phyloP scores from a whole-genome alignment of 2,329 filamentous ascomycete genomes.

The Aotearoamyces nothofagi region DNA sequence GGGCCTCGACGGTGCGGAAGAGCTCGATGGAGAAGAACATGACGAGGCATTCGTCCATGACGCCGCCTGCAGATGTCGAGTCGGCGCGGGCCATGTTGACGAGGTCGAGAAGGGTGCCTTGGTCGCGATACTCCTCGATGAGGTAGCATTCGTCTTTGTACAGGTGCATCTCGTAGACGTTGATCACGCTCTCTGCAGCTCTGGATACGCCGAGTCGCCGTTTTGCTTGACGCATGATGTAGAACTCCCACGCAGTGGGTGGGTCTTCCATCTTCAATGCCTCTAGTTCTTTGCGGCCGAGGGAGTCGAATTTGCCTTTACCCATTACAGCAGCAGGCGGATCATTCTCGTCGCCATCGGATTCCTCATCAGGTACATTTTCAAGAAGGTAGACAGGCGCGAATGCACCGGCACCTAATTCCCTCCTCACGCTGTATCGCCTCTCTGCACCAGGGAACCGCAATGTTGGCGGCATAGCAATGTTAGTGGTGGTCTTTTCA shows the following conservation, averaged over 20 bases:
- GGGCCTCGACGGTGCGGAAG: slow-evolving; percentile 72
- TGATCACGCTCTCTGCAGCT: slow-evolving; percentile 61
- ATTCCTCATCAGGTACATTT: slow-evolving; percentile 38
- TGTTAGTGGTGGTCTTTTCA: slow-evolving; percentile 44
- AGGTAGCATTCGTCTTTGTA: slow-evolving; percentile 85
- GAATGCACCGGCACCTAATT: slow-evolving; percentile 87
- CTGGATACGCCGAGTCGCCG: slow-evolving; percentile 60
- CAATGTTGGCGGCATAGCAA: slow-evolving; percentile 46
- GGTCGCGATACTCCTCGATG: slow-evolving; percentile 71
- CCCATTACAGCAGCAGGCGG: slow-evolving; percentile 36
- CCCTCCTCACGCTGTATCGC: slow-evolving; percentile 65
- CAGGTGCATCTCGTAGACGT: slow-evolving; percentile 80
- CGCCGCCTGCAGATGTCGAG: slow-evolving; percentile 35
- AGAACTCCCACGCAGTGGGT: slow-evolving; percentile 86
- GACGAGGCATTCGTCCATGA: slow-evolving; percentile 78
- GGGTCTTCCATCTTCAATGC: slow-evolving; percentile 92
- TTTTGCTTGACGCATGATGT: slow-evolving; percentile 78
- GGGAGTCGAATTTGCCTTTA: slow-evolving; percentile 41
- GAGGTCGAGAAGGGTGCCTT: slow-evolving; percentile 89
- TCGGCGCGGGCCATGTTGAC: slow-evolving; percentile 75
- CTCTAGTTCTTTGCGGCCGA: slow-evolving; percentile 44
- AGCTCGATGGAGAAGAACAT: slow-evolving; percentile 96
- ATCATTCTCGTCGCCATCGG: slow-evolving; percentile 30
- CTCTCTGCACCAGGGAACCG: slow-evolving; percentile 49
- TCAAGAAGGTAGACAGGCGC: slow-evolving; percentile 90